Evolutionary conservation across 306 rosid genomes (phyloP).

Genomic region (Dryas alaskensis): DNA sequence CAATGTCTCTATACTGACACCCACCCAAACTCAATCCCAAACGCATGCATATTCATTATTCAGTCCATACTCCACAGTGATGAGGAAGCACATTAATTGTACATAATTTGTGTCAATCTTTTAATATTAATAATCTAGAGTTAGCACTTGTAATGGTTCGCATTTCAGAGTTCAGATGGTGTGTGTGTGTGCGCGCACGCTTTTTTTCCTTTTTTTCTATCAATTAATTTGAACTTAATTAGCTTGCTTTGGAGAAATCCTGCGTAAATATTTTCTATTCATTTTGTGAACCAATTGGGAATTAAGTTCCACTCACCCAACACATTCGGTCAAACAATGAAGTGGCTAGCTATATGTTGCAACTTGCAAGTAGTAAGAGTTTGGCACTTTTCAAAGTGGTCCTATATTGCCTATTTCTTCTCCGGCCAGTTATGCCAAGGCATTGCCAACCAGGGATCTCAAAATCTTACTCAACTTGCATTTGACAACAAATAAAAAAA

Average conservation of each 20-base stretch:
- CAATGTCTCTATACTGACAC: not conserved
- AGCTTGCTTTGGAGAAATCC: not conserved
- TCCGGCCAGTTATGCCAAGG: not conserved
- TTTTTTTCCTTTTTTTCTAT: not conserved
- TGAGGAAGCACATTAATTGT: not conserved
- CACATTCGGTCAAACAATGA: constrained; percentile 28
- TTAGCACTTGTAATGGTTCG: not conserved
- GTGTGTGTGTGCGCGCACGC: too few relatives aligned
- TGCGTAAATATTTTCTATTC: not conserved
- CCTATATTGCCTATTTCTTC: constrained; percentile 3
- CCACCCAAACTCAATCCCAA: not conserved
- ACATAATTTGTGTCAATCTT: not conserved
- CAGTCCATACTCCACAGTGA: not conserved
- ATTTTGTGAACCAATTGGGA: not conserved
- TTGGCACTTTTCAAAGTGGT: constrained; percentile 22
- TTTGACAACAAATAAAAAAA: constrained; percentile 17
- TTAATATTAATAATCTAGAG: not conserved
- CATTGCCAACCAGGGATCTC: constrained; percentile 11
- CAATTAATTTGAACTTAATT: not conserved
- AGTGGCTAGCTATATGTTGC: not conserved
- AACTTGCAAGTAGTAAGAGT: constrained; percentile 5
- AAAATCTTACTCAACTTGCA: constrained; percentile 31
- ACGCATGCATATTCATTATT: not conserved
- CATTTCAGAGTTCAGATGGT: too few relatives aligned
- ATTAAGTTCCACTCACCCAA: constrained; percentile 4